Evolutionary conservation across 2,329 filamentous ascomycete genomes (phyloP).

Genomic region (Pseudogymnoascus sp.): DNA sequence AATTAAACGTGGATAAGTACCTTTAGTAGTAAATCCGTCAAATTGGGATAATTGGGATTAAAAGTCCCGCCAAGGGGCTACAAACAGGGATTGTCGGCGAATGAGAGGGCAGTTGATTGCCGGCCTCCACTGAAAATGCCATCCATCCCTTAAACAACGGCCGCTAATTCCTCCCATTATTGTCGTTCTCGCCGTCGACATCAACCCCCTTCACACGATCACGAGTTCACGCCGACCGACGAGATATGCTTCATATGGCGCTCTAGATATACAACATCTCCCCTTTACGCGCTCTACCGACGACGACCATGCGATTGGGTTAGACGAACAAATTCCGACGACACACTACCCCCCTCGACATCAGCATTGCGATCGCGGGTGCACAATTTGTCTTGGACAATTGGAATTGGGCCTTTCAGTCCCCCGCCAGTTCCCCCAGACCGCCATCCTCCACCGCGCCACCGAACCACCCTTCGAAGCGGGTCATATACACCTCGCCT

Average conservation of each 20-base stretch:
- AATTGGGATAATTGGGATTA: constrained; percentile 5
- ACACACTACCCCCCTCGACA: neutral
- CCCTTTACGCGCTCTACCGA: neutral
- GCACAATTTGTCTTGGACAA: neutral
- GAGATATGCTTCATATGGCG: neutral
- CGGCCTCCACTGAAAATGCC: constrained; percentile 4
- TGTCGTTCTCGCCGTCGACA: neutral
- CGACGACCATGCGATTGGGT: neutral
- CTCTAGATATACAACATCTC: neutral
- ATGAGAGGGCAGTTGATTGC: neutral
- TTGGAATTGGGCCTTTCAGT: neutral
- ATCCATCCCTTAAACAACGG: constrained; percentile 1
- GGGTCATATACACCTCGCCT: neutral
- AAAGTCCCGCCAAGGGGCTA: neutral
- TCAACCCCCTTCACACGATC: neutral
- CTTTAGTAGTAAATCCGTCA: neutral
- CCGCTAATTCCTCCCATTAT: neutral
- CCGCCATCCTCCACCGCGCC: neutral
- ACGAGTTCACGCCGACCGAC: neutral
- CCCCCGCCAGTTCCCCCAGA: neutral
- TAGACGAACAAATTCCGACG: neutral
- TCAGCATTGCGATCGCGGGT: neutral
- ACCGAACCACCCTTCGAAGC: neutral
- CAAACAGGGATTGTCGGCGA: constrained; percentile 1
- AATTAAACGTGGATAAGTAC: neutral